Evolutionary conservation across 345 rosid species (phyloP).

Genomic region (Microcos paniculata): DNA sequence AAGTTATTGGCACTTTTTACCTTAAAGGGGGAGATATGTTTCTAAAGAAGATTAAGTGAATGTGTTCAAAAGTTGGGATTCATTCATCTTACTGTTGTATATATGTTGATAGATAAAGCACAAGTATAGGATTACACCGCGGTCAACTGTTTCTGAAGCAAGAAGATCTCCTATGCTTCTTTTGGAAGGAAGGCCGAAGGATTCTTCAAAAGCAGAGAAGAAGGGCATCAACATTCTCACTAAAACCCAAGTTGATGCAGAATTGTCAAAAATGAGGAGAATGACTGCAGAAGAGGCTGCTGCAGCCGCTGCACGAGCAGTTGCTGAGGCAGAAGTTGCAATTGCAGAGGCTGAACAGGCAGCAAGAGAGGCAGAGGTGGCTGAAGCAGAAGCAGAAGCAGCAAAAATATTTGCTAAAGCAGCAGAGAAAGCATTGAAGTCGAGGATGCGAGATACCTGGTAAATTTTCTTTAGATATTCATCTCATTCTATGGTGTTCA

Average conservation of each 20-base stretch:
- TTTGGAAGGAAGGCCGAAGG: slow-evolving; percentile 58
- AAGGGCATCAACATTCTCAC: slow-evolving; percentile 43
- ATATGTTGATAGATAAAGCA: slow-evolving; percentile 71
- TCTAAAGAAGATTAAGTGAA: not conserved
- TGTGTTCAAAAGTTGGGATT: slow-evolving; percentile 5
- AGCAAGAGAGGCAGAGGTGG: slow-evolving; percentile 90
- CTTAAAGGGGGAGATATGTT: not conserved
- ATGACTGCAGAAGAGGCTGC: slow-evolving; percentile 93
- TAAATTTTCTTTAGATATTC: slow-evolving; percentile 27
- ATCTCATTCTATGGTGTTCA: not conserved
- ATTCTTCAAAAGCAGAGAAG: slow-evolving; percentile 44
- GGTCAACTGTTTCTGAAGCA: slow-evolving; percentile 41
- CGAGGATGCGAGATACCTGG: slow-evolving; percentile 45
- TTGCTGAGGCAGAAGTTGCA: slow-evolving; percentile 95
- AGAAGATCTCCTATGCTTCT: slow-evolving; percentile 43
- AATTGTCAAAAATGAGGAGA: slow-evolving; percentile 60
- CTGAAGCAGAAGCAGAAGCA: slow-evolving; percentile 98
- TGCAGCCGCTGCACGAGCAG: slow-evolving; percentile 89
- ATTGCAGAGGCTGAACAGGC: slow-evolving; percentile 95
- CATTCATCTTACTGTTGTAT: slow-evolving; percentile 17
- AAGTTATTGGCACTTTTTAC: not conserved
- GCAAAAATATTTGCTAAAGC: slow-evolving; percentile 82
- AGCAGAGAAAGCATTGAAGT: slow-evolving; percentile 67
- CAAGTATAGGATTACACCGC: slow-evolving; percentile 58
- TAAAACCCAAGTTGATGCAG: slow-evolving; percentile 56